Base-by-base conservation (phyloP, 345 rosid genomes). In the Aquilaria malaccensis region DNA sequence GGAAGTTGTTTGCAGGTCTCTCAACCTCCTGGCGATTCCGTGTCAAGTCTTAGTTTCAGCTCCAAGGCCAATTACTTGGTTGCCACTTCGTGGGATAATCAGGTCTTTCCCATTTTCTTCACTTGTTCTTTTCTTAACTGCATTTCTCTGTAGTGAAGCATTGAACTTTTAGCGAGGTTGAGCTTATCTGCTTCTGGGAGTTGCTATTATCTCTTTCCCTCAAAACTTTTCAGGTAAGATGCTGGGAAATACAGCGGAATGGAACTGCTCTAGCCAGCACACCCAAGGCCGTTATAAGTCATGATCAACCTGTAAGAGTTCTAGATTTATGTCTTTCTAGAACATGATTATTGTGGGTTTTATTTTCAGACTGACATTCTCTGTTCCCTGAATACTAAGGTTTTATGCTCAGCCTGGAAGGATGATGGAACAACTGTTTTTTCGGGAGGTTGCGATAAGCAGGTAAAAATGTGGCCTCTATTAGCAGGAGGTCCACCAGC, bases 61-160 rank as follows among this genome's bases (percentile, higher is more conserved):
- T 91, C 99, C 48, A 86, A 83, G 75, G 99, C 93, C 33, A 93
- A 95, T 69, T 70, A 80, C 59, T 80, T 95, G 74, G 84, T 91
- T 31, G 96, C 97, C 22, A 86, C 94, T 68, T 91, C 99, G 33
- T 95, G 99, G 99, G 99, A 95, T 76, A 95, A 86, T 70, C 99
- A 95, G 96, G 99, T 95, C 63, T 55, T 71, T 65, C 13, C 32
- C 22, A 2, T 45, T 57, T 11, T 57, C 13, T 10, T 56, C 33
- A 2, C 43, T 37, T 37, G 43, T 9, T 22, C 22, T 22, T 2
- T 37, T 37, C 43, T 37, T 37, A 37, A 37, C 43, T 37, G 43
- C 3, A 46, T 52, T 5, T 11, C 55, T 64, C 49, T 47, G 56
- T 14, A 45, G 4, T 52, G 65, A 22, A 33, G 22, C 53, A 37